A percentile compares a stretch with the other conserved stretches of the same genome.
phyloP scores from a whole-genome alignment of 768 basidiomycete species.

The Bullera alba region DNA sequence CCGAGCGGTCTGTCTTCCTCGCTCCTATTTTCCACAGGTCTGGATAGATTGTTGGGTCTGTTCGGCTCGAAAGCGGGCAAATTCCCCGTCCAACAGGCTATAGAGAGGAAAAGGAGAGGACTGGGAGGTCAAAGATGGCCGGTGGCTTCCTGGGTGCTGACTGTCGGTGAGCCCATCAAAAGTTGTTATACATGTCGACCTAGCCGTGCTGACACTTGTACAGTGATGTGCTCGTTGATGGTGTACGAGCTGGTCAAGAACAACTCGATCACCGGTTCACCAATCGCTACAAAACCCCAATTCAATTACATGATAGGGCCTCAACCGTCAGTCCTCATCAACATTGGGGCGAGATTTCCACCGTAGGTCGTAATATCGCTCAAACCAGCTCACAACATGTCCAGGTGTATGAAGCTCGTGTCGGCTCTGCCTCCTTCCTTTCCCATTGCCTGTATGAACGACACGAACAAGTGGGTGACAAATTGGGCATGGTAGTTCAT shows the following conservation, averaged over 20 bases:
- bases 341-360: slow-evolving; percentile 83
- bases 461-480: slow-evolving; percentile 59
- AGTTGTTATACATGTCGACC: not conserved
- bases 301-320: slow-evolving; percentile 61
- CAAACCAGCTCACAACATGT: not conserved
- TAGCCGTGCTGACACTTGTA: slow-evolving; percentile 47
- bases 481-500: not conserved
- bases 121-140: slow-evolving; percentile 76
- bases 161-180: slow-evolving; percentile 52
- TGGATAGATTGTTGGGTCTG: slow-evolving; percentile 30
- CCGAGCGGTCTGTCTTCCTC: slow-evolving; percentile 11
- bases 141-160: slow-evolving; percentile 58
- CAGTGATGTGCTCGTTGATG: slow-evolving; percentile 64
- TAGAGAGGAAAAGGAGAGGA: slow-evolving; percentile 79
- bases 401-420: slow-evolving; percentile 18
- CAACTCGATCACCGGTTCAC: slow-evolving; percentile 65
- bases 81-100: slow-evolving; percentile 58
- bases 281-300: slow-evolving; percentile 65
- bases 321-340: slow-evolving; percentile 71
- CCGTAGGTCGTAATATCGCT: slow-evolving; percentile 47
- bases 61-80: slow-evolving; percentile 20
- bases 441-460: slow-evolving; percentile 59
- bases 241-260: slow-evolving; percentile 82
- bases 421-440: slow-evolving; percentile 20
- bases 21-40: slow-evolving; percentile 31